Conservation (phyloP, 306 rosid genomes). For the Malus fusca region DNA sequence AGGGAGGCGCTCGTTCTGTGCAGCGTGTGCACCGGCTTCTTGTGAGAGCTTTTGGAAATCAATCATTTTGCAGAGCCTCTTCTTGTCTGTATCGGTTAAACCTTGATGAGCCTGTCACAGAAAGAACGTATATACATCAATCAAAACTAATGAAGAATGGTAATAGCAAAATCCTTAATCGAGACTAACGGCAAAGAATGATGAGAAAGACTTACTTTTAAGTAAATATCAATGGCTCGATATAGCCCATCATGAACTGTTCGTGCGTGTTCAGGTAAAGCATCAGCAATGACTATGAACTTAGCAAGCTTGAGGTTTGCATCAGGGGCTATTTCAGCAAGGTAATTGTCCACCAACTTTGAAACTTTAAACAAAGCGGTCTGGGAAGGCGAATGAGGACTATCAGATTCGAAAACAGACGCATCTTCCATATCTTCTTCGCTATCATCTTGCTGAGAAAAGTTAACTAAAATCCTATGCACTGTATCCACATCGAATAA, state of each 20-base stretch:
- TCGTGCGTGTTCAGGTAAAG: constrained; percentile 84
- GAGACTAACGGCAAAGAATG: not conserved
- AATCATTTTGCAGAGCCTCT: constrained; percentile 74
- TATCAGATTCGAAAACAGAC: constrained; percentile 82
- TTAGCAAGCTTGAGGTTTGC: constrained; percentile 89
- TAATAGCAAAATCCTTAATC: not conserved
- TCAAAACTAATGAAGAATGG: not conserved
- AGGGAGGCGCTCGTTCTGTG: constrained; percentile 96
- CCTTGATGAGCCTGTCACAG: constrained; percentile 81
- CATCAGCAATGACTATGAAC: constrained; percentile 79
- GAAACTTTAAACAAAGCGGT: constrained; percentile 73
- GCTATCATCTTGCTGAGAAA: constrained; percentile 93
- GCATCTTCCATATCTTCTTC: constrained; percentile 83
- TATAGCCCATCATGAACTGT: constrained; percentile 84
- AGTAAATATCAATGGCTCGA: constrained; percentile 83
- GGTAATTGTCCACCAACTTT: constrained; percentile 84
- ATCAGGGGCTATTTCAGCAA: constrained; percentile 95
- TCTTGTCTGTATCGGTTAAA: constrained; percentile 67
- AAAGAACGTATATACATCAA: not conserved
- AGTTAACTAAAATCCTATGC: constrained; percentile 80
- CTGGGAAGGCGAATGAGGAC: constrained; percentile 84
- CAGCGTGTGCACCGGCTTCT: constrained; percentile 99
- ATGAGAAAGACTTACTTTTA: constrained; percentile 54
- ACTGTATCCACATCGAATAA: constrained; percentile 97
- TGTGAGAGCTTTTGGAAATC: constrained; percentile 95